Evolutionary conservation across 2,329 filamentous ascomycete species (phyloP).

Genomic region (Aspergillus sp.): DNA sequence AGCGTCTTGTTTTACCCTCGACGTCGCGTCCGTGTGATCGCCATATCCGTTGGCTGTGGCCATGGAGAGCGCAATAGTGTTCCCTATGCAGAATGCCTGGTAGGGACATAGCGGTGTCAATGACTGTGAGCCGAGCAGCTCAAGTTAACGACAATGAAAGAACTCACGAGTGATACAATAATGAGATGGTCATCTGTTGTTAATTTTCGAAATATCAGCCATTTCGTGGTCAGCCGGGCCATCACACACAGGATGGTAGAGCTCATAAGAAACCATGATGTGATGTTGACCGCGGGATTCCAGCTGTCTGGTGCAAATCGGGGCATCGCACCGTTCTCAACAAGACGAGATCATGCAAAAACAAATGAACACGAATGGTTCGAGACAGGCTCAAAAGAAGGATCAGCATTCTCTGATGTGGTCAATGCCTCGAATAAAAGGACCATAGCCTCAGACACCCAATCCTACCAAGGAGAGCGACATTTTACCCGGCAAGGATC

Average conservation of each 20-base stretch:
- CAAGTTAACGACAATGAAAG: background rate
- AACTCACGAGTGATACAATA: slow-evolving; percentile 16
- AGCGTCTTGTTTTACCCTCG: slow-evolving; percentile 9
- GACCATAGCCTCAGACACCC: background rate
- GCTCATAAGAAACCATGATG: slow-evolving; percentile 21
- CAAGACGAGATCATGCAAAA: background rate
- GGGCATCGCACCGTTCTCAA: slow-evolving; percentile 1
- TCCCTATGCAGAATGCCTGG: slow-evolving; percentile 16
- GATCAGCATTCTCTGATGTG: background rate
- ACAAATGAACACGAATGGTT: no score
- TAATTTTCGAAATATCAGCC: slow-evolving; percentile 18
- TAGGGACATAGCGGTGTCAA: background rate
- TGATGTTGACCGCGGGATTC: slow-evolving; percentile 22
- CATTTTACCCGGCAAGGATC: background rate
- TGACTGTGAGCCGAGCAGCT: background rate
- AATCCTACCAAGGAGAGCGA: background rate
- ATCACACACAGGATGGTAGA: slow-evolving; percentile 17
- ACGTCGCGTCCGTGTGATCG: slow-evolving; percentile 15
- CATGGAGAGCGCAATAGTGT: slow-evolving; percentile 17
- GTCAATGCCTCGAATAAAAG: background rate
- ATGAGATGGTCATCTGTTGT: slow-evolving; percentile 22
- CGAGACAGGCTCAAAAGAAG: background rate
- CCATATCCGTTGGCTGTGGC: slow-evolving; percentile 23
- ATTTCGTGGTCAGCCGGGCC: slow-evolving; percentile 21
- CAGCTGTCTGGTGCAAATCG: slow-evolving; percentile 21